Evolutionary conservation across 495 filamentous ascomycete genomes (phyloP), one percentile per base, ranked within the genome.

Genomic region (Talaromyces trachyspermus): DNA sequence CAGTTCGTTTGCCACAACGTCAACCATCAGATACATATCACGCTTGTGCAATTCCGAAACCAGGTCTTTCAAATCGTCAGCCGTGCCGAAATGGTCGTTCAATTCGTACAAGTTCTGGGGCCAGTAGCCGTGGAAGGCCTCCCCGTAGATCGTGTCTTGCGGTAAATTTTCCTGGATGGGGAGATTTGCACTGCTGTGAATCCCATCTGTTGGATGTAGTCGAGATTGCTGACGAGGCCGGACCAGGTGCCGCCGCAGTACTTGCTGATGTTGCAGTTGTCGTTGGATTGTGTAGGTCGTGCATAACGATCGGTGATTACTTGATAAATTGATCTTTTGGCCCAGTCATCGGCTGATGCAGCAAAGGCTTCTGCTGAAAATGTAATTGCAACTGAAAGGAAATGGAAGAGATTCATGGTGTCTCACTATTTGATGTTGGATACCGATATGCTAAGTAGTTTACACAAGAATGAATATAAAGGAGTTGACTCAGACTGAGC

Each of bases 151-250:
- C 3, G 68, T 74, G 11, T 66, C 59, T 0, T 64, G 62, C 1
- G 71, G 62, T 17, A 84, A 58, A 48, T 85, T 76, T 46, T 73
- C 62, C 24, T 80, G 77, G 12, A 88, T 0, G 85, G 85, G 0
- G 81, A 85, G 49, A 87, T 88, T 79, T 82, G 86, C 27, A 88
- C 65, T 9, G 84, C 83, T 36, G 79, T 80, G 49, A 88, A 88
- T 11, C 85, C 83, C 71, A 88, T 79, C 33, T 70, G 67, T 51
- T 85, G 72, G 52, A 88, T 61, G 43, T 65, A 65, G 43, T 65
- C 62, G 2, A 65, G 52, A 4, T 53, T 74, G 25, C 78, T 71
- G 40, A 78, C 77, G 38, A 89, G 70, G 2, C 83, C 85, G 35
- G 62, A 58, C 65, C 76, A 88, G 7, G 77, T 80, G 2, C 85